Evolutionary conservation across 768 basidiomycete genomes (phyloP).

Genomic region (Roridomyces roridus): DNA sequence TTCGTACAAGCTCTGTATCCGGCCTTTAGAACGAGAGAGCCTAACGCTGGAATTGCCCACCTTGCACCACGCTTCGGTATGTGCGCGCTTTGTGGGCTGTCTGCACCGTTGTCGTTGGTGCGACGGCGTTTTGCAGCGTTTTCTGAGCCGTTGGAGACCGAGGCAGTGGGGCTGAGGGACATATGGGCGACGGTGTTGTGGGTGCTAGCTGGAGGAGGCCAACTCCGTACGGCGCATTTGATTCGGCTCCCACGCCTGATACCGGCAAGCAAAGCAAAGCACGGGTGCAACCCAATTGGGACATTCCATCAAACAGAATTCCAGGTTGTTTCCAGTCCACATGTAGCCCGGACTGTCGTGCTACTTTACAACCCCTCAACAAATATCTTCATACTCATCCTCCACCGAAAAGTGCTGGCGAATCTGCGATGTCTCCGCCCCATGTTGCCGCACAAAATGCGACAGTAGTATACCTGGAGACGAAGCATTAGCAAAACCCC

Average conservation of each 20-base stretch:
- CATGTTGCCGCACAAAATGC: slow-evolving; percentile 68
- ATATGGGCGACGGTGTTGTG: too few relatives aligned
- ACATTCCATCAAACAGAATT: too few relatives aligned
- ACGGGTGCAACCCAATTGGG: not conserved
- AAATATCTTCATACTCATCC: slow-evolving; percentile 82
- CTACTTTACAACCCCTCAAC: slow-evolving; percentile 29
- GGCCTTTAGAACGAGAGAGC: not conserved
- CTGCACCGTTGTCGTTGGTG: slow-evolving; percentile 44
- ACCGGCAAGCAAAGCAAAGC: slow-evolving; percentile 15
- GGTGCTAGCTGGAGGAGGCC: too few relatives aligned
- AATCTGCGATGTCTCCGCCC: slow-evolving; percentile 65
- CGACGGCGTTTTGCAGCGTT: slow-evolving; percentile 63
- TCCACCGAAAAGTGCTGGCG: slow-evolving; percentile 69
- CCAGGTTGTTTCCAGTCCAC: too few relatives aligned
- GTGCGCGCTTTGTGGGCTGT: slow-evolving; percentile 51
- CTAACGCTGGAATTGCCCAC: not conserved
- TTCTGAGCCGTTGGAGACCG: slow-evolving; percentile 63
- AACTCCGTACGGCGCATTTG: too few relatives aligned
- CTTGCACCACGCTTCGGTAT: slow-evolving; percentile 88
- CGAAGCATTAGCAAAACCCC: too few relatives aligned
- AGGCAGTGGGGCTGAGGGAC: slow-evolving; percentile 71
- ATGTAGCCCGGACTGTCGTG: too few relatives aligned
- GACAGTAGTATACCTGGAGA: slow-evolving; percentile 64
- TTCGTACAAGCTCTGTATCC: slow-evolving; percentile 73
- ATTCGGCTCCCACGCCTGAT: too few relatives aligned